Conservation (phyloP, 768 basidiomycete genomes). For the Phanerochaete sordida region DNA sequence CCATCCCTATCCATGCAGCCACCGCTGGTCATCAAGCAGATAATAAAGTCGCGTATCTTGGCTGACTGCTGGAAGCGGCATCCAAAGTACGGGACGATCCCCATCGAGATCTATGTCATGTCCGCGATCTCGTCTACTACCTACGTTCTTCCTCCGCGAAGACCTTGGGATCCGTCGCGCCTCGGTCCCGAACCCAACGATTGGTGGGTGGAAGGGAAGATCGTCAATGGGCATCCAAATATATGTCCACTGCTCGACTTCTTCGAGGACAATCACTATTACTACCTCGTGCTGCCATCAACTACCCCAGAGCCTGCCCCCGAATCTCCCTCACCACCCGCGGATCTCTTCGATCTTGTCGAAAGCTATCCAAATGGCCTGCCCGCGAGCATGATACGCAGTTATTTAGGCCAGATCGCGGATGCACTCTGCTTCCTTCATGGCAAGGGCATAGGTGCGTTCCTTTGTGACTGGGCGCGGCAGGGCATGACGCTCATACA, state of each 20-base stretch:
- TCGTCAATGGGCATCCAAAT: constrained; percentile 89
- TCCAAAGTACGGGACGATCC: constrained; percentile 90
- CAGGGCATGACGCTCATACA: background rate
- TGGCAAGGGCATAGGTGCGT: constrained; percentile 82
- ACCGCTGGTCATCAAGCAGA: constrained; percentile 92
- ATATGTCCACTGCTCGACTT: constrained; percentile 94
- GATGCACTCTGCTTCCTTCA: constrained; percentile 91
- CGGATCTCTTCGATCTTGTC: constrained; percentile 94
- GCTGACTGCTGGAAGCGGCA: constrained; percentile 99
- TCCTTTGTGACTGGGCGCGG: background rate
- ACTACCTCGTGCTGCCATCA: constrained; percentile 88
- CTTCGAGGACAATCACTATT: constrained; percentile 95
- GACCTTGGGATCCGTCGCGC: constrained; percentile 83
- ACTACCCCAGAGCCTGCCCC: constrained; percentile 57
- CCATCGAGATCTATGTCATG: constrained; percentile 97
- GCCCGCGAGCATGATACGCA: constrained; percentile 66
- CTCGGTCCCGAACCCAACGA: constrained; percentile 27
- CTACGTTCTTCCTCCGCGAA: constrained; percentile 71
- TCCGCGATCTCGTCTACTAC: constrained; percentile 80
- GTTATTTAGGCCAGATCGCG: constrained; percentile 89
- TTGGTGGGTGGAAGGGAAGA: constrained; percentile 66
- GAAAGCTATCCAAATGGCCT: constrained; percentile 87
- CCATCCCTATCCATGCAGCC: constrained; percentile 48
- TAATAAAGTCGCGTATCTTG: constrained; percentile 96
- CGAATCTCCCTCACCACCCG: constrained; percentile 52